phyloP scores from a whole-genome alignment of 306 rosid species.

The Prunus mira region DNA sequence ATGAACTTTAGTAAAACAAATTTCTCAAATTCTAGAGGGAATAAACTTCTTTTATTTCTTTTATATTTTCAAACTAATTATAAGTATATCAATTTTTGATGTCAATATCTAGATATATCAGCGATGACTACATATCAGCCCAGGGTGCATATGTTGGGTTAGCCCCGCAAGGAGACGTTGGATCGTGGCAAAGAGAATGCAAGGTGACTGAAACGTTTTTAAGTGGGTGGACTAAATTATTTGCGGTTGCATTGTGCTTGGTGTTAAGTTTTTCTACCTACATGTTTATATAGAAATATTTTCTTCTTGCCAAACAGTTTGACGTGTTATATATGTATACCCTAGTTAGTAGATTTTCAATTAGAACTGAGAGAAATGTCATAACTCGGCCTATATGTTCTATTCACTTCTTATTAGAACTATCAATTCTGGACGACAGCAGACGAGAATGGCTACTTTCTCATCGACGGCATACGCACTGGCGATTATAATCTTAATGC shows the following conservation, averaged over 20 bases:
- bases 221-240: too few relatives aligned
- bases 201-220: constrained; percentile 42
- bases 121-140: constrained; percentile 23
- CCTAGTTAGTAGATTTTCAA: too few relatives aligned
- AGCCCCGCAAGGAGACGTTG: constrained; percentile 49
- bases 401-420: constrained; percentile 30
- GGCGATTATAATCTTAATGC: constrained; percentile 72
- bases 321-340: neutral
- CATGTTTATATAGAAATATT: neutral
- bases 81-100: neutral
- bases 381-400: too few relatives aligned
- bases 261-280: too few relatives aligned
- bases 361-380: too few relatives aligned
- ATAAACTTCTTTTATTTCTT: too few relatives aligned
- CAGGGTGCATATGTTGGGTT: constrained; percentile 50
- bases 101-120: constrained; percentile 15
- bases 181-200: constrained; percentile 73
- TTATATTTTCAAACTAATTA: too few relatives aligned
- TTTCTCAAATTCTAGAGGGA: too few relatives aligned
- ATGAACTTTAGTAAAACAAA: too few relatives aligned
- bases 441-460: constrained; percentile 67
- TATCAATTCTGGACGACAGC: constrained; percentile 87
- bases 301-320: neutral
- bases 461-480: constrained; percentile 35
- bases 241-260: too few relatives aligned